Evolutionary conservation across 768 basidiomycete genomes (phyloP).

Genomic region (Russula foetens): DNA sequence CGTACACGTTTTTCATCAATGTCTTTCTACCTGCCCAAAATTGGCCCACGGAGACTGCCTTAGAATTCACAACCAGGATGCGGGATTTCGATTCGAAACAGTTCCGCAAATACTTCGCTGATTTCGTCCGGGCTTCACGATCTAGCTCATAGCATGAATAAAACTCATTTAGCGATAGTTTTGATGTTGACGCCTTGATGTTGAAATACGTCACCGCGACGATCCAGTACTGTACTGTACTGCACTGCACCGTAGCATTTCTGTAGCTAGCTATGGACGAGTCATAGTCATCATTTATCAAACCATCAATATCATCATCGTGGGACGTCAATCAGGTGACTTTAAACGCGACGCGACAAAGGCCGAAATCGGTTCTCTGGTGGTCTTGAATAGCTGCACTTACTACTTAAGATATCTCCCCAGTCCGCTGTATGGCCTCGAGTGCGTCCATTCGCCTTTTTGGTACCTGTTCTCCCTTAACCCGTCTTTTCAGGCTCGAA

Average conservation of each 20-base stretch:
- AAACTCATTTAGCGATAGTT: not conserved
- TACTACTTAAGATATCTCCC: too few species aligned
- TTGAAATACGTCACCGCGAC: not conserved
- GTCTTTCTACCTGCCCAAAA: constrained; percentile 84
- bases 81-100: constrained; percentile 63
- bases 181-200: not conserved
- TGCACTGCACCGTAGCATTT: too few species aligned
- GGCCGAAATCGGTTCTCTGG: not conserved
- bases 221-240: too few species aligned
- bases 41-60: constrained; percentile 70
- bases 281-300: too few species aligned
- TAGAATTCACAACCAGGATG: constrained; percentile 72
- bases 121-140: constrained; percentile 70
- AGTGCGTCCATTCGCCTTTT: constrained; percentile 21
- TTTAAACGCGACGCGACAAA: not conserved
- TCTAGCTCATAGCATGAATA: constrained; percentile 21
- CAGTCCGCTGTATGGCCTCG: constrained; percentile 23
- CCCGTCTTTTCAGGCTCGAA: constrained; percentile 17
- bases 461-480: not conserved
- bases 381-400: not conserved
- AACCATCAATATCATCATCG: too few species aligned
- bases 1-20: constrained; percentile 67
- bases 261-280: too few species aligned
- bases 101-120: constrained; percentile 83
- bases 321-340: constrained; percentile 8